Evolutionary conservation across 2,329 filamentous ascomycete genomes (phyloP), one percentile per base, ranked within the genome.

Genomic region (Aplosporella prunicola): DNA sequence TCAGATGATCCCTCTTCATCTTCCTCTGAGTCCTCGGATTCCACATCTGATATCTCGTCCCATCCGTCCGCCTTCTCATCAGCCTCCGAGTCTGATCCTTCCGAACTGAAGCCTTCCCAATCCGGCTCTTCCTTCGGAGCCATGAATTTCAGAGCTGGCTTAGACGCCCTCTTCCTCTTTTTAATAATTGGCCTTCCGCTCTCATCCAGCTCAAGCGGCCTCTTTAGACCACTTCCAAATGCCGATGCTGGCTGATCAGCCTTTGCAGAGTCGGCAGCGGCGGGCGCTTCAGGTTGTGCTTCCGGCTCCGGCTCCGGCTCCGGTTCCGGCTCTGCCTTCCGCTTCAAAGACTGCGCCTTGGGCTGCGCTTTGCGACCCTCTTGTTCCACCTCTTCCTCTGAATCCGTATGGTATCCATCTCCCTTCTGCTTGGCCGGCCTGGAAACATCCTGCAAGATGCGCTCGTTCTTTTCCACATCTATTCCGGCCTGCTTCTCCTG

Each of bases 171-270:
- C 58, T 89, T 87, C 35, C 86, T 74, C 55, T 86, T 91, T 52
- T 82, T 80, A 35, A 96, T 76, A 3, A 94, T 67, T 0, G 89
- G 91, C 39, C 76, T 77, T 5, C 89, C 86, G 41, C 80, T 76
- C 1, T 84, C 78, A 44, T 85, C 86, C 8, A 86, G 48, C 29
- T 93, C 83, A 9, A 98, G 66, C 1, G 88, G 86, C 27, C 88
- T 74, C 58, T 96, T 96, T 42, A 98, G 61, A 5, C 91, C 91
- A 43, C 78, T 80, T 14, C 91, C 91, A 3, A 51, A 39, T 18
- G 32, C 30, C n/a, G 38, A 36, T n/a, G n/a, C n/a, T n/a, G n/a
- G n/a, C n/a, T n/a, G n/a, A n/a, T n/a, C n/a, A 42, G 26, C 18
- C 20, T 22, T 7, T 3, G 43, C 32, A 9, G 42, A 9, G 28